Conservation (phyloP, 1,284 basidiomycete genomes). For the Tremellales sp. region DNA sequence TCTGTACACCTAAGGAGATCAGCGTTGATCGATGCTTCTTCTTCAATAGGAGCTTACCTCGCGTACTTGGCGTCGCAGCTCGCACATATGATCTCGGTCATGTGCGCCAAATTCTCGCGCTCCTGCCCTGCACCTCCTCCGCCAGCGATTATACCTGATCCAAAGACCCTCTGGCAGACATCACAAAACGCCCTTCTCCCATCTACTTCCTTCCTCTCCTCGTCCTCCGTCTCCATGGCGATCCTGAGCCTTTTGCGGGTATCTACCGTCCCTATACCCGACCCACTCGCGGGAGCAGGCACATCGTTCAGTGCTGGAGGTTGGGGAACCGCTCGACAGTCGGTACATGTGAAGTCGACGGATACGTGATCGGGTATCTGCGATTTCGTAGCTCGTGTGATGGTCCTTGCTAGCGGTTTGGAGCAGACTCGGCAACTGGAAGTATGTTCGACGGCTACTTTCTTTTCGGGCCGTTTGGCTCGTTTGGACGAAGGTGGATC, state of each 20-base stretch:
- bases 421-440: slow-evolving; percentile 25
- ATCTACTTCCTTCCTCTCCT: slow-evolving; percentile 23
- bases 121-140: slow-evolving; percentile 15
- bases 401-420: slow-evolving; percentile 28
- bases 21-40: background rate
- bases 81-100: slow-evolving; percentile 40
- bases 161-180: slow-evolving; percentile 44
- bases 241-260: slow-evolving; percentile 39
- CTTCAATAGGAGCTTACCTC: slow-evolving; percentile 17
- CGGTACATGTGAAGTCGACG: slow-evolving; percentile 27
- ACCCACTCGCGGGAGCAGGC: background rate
- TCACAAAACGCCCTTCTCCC: slow-evolving; percentile 36
- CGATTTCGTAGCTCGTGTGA: slow-evolving; percentile 38
- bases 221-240: slow-evolving; percentile 37
- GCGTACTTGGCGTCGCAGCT: slow-evolving; percentile 43
- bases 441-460: slow-evolving; percentile 33
- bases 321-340: slow-evolving; percentile 26
- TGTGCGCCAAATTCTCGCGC: slow-evolving; percentile 21
- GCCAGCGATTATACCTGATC: slow-evolving; percentile 31
- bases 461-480: slow-evolving; percentile 37
- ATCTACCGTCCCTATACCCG: slow-evolving; percentile 33
- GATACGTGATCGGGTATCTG: slow-evolving; percentile 32
- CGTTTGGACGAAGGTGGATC: slow-evolving; percentile 20
- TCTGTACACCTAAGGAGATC: slow-evolving; percentile 23
- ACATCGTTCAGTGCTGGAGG: slow-evolving; percentile 16